Evolutionary conservation across 1,284 basidiomycete genomes (phyloP).

Genomic region (Cryptococcus maquisensis): DNA sequence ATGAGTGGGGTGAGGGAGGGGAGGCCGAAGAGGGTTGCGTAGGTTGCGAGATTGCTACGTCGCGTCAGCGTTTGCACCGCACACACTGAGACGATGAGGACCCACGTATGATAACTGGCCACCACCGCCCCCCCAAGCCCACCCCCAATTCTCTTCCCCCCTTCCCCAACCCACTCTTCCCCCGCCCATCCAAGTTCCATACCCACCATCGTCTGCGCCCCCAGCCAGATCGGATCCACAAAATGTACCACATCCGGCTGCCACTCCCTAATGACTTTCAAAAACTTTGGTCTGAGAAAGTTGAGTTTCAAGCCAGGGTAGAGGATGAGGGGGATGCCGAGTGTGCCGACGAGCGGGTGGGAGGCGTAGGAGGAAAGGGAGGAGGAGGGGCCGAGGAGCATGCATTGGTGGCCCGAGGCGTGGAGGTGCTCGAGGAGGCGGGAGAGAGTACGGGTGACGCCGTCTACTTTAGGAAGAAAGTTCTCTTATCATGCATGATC

Average conservation of each 20-base stretch:
- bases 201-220: conserved; percentile 50
- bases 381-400: conserved; percentile 56
- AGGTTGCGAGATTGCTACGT: conserved; percentile 52
- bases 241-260: conserved; percentile 56
- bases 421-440: conserved; percentile 56
- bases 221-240: conserved; percentile 58
- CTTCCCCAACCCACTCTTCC: conserved; percentile 41
- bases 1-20: conserved; percentile 53
- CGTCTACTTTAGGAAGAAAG: conserved; percentile 57
- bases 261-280: conserved; percentile 51
- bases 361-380: conserved; percentile 54
- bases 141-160: conserved; percentile 34
- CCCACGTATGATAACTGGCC: conserved; percentile 55
- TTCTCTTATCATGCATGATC: conserved; percentile 50
- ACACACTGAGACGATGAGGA: not conserved
- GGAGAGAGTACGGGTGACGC: conserved; percentile 56
- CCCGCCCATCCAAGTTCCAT: conserved; percentile 51
- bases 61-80: not conserved
- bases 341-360: conserved; percentile 56
- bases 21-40: conserved; percentile 56
- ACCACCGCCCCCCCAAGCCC: conserved; percentile 52
- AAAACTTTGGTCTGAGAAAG: conserved; percentile 56
- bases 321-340: conserved; percentile 55
- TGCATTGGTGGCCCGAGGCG: conserved; percentile 55
- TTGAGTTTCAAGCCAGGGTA: conserved; percentile 59